A percentile compares a stretch with the other conserved stretches of the same genome.
Evolutionary conservation across 257 asterid species (phyloP).

Genomic region (Primulina huaijiensis): DNA sequence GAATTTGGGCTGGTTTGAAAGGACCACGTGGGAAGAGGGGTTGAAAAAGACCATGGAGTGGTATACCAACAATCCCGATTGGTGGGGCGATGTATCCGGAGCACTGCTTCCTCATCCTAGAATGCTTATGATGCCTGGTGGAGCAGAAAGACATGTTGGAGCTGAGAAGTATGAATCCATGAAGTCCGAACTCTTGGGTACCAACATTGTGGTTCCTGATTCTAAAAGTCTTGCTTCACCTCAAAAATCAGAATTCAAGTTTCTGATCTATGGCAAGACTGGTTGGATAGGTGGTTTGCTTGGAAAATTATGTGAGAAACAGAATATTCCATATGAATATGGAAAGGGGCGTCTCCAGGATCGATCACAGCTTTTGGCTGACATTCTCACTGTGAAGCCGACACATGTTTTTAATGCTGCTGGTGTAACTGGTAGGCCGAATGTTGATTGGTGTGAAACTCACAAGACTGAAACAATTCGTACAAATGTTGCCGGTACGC

Average conservation of each 20-base stretch:
- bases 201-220: not conserved
- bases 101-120: conserved; percentile 28
- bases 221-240: not conserved
- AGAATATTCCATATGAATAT: conserved; percentile 7
- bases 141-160: not conserved
- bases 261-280: conserved; percentile 15
- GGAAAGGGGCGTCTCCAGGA: conserved; percentile 16
- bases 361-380: not conserved
- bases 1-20: conserved; percentile 27
- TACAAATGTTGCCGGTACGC: conserved; percentile 21
- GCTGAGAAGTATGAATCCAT: not conserved
- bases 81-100: conserved; percentile 30
- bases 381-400: conserved; percentile 8
- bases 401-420: conserved; percentile 25
- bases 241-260: not conserved
- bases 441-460: conserved; percentile 24
- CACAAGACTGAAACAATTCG: conserved; percentile 21
- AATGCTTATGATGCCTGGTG: not conserved
- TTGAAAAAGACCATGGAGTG: conserved; percentile 26
- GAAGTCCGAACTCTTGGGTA: not conserved
- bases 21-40: conserved; percentile 29
- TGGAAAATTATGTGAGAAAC: conserved; percentile 10
- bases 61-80: conserved; percentile 22
- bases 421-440: conserved; percentile 24
- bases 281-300: conserved; percentile 23